Base-by-base conservation (phyloP, 148 eudicot species). In the Rhododendron kiyosumense region DNA sequence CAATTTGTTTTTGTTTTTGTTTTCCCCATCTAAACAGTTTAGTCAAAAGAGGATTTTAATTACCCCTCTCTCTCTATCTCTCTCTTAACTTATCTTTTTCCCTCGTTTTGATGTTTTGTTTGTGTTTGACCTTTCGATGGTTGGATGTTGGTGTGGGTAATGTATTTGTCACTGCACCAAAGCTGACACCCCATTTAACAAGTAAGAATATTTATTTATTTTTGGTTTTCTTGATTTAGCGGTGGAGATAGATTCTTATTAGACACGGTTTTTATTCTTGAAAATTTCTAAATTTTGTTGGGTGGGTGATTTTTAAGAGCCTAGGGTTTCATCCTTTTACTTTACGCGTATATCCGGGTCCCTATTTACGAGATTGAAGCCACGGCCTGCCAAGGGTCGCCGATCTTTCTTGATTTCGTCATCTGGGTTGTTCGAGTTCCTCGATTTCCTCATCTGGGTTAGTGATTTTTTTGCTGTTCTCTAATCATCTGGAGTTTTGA, bases 331-430 rank as follows among this genome's bases (percentile, higher is more conserved):
- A 48, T 63, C 81, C 84, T 85, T 69, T 49, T 73, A 81, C 87
- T 81, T 81, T 76, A 67, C 85, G 85, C 85, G 36, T 85, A 67
- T 54, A 75, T 78, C 59, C 30, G 48, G 61, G 57, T 78, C 41
- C 88, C 82, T 61, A 41, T 46, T 36, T 57, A 22, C 75, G 41
- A 30, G 88, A 88, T 88, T 86, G 88, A 45, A 84, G 83, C 71
- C 49, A 17, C 78, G 75, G 84, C 78, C 83, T 84, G 61, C 57
- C 73, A 38, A 49, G 85, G 87, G 76, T 88, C 80, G 78, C 87
- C 85, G 86, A 82, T 88, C 90, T 88, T 86, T 54, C 84, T 14
- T 57, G 86, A 89, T 81, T 87, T 85, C 86, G 81, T 73, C 89
- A 83, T 89, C 91, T 89, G 88, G 89, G 86, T 73, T 7, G 45